Evolutionary conservation across 208 protist species (phyloP), one percentile per base, ranked within the genome.

Genomic region (Trypanosoma mega): DNA sequence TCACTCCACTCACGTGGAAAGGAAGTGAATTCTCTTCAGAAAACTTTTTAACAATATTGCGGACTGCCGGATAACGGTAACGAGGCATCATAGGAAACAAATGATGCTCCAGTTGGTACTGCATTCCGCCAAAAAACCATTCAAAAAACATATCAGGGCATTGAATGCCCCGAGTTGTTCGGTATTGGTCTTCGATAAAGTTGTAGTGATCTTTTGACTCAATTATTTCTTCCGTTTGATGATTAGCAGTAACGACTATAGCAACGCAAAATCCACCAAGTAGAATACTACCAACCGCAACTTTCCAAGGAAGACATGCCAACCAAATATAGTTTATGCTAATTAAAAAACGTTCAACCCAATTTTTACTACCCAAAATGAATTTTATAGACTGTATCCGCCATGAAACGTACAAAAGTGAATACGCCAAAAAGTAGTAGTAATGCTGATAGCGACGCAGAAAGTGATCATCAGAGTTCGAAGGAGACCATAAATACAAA

Each of bases 51-150:
- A 92, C 65, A 31, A 89, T 51, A n/a, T 51, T 51, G 23, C 81
- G 79, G 3, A 66, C 69, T 53, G 67, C 72, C 11, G 80, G 76
- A 70, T 92, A 92, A 47, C 81, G 78, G 68, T 92, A 88, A 56
- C 78, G 80, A 0, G 85, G 76, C 24, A 87, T 67, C 39, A 60
- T 81, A 12, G 81, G 85, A 23, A 92, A 74, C n/a, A 88, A 71
- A 66, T 92, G 85, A 70, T 92, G 85, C 74, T 92, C 85, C 23
- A 92, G 73, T 70, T 92, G 85, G 70, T 88, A 92, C 65, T 88
- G 85, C 85, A 92, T 92, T 56, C 81, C 85, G 26, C 85, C 80
- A 45, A 92, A 92, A 56, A 92, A 88, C 68, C 73, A 88, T 66
- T 92, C 81, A 49, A 82, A 87, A 55, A 92, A 87, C 18, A 74